Conservation (phyloP, 768 basidiomycete genomes). For the Podaxis sp. region DNA sequence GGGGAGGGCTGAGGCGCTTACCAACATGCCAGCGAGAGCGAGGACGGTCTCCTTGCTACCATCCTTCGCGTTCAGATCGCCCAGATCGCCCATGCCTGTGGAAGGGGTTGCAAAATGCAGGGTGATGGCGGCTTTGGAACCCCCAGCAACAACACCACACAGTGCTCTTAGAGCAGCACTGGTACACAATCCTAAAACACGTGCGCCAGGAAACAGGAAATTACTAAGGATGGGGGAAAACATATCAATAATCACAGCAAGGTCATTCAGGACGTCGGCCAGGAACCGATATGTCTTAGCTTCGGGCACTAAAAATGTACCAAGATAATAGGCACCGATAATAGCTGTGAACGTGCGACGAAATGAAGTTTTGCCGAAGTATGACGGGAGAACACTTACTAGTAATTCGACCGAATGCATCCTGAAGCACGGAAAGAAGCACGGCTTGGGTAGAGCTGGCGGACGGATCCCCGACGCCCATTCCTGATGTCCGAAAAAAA, state of each 20-base stretch:
- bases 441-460: slow-evolving; percentile 67
- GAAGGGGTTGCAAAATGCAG: slow-evolving; percentile 60
- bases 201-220: slow-evolving; percentile 37
- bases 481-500: slow-evolving; percentile 34
- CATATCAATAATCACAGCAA: slow-evolving; percentile 56
- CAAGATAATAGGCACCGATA: slow-evolving; percentile 56
- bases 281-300: slow-evolving; percentile 68
- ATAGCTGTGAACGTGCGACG: slow-evolving; percentile 45
- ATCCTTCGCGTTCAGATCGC: slow-evolving; percentile 72
- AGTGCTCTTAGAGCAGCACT: slow-evolving; percentile 58
- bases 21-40: slow-evolving; percentile 65
- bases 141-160: slow-evolving; percentile 63
- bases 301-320: slow-evolving; percentile 65
- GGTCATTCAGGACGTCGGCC: slow-evolving; percentile 66
- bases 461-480: slow-evolving; percentile 68
- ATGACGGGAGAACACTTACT: slow-evolving; percentile 37
- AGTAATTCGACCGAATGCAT: slow-evolving; percentile 59
- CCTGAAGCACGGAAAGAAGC: slow-evolving; percentile 63
- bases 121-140: slow-evolving; percentile 68
- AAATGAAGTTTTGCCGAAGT: background rate
- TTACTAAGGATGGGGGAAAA: slow-evolving; percentile 54
- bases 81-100: slow-evolving; percentile 55
- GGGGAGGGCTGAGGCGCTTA: slow-evolving; percentile 26
- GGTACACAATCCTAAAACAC: slow-evolving; percentile 50
- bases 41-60: slow-evolving; percentile 71